Evolutionary conservation across 306 rosid genomes (phyloP), one percentile per base, ranked within the genome.

Genomic region (Prunus mume): DNA sequence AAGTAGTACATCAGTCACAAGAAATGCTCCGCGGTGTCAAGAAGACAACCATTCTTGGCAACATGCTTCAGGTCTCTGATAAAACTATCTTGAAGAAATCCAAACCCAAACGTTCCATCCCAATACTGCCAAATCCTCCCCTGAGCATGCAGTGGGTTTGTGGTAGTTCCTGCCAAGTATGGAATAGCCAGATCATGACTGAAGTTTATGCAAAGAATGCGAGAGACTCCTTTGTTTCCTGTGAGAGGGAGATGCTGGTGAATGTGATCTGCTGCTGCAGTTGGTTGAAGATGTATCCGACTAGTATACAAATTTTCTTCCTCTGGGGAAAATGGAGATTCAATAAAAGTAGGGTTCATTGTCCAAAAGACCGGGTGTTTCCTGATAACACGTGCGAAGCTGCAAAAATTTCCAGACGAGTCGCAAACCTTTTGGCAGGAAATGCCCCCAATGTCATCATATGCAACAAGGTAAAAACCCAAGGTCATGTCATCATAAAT

Each of bases 121-220:
- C 65, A 78, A 70, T 92, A 96, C 83, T 79, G 89, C 98, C 99
- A 96, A 81, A 96, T 87, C 82, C 98, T 86, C 77, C 98, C 99
- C 83, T 88, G 96, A 60, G 84, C 92, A 61, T 64, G 82, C 78
- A 79, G 86, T 55, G 88, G 89, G 79, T 88, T 85, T 14, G 82
- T 46, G 57, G 88, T 57, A 38, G 71, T 58, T 78, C 85, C 86
- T 25, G 83, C 84, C 76, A 85, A 75, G 73, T 89, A 84, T 9
- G 93, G 92, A 79, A 87, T 77, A 67, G 86, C 90, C 62, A 91
- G 83, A 85, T 90, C 91, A 77, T 87, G 87, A 75, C 93, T 89
- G 27, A 97, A 89, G 73, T 81, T 88, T 78, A 96, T 82, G 80
- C 60, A 79, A 73, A 96, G 93, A 74, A 96, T 87, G 74, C 87